Base-by-base conservation (phyloP, 768 basidiomycete species). In the Lentinula sp. region DNA sequence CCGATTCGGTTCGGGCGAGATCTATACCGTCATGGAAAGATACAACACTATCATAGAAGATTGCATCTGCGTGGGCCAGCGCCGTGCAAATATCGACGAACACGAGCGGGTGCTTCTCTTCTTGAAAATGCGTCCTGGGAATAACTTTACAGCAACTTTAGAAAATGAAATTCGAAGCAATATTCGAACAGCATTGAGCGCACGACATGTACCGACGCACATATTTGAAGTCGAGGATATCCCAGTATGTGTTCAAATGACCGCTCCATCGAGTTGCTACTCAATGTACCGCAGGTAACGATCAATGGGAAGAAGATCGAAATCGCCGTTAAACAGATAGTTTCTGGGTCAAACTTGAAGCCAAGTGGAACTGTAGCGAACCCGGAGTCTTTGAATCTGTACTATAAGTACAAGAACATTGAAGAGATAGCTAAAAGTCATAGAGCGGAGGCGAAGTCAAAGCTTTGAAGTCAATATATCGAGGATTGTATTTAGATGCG, bases 21-120 rank as follows among this genome's bases (percentile, higher is more conserved):
- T 93, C n/a, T 93, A 93, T 65, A 76, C 82, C 5, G 82, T 89
- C 9, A 72, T 92, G 61, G 83, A 87, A 45, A 74, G 79, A 55
- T 86, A 89, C 61, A 73, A 78, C 0, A 65, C 71, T 15, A 72
- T 68, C 10, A 67, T 93, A 18, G 85, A 88, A 57, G 91, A 93
- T 66, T 81, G 80, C 7, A 74, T 93, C 8, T 91, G 90, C 53
- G 80, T 93, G 5, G 91, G 91, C 1, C 85, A 88, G 72, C 76
- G 84, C 61, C 74, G 88, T 42, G 63, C 81, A 49, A 71, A 81
- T 15, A 48, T 59, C 10, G 87, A 88, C 65, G 73, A 76, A 11
- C 87, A 92, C 67, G 89, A 93, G 70, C 80, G 86, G 45, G 91
- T 93, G 16, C 73, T 93, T 11, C 72, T 92, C 3, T 91, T 93